phyloP scores from a whole-genome alignment of 345 rosid species.

The Lagerstroemia speciosa region DNA sequence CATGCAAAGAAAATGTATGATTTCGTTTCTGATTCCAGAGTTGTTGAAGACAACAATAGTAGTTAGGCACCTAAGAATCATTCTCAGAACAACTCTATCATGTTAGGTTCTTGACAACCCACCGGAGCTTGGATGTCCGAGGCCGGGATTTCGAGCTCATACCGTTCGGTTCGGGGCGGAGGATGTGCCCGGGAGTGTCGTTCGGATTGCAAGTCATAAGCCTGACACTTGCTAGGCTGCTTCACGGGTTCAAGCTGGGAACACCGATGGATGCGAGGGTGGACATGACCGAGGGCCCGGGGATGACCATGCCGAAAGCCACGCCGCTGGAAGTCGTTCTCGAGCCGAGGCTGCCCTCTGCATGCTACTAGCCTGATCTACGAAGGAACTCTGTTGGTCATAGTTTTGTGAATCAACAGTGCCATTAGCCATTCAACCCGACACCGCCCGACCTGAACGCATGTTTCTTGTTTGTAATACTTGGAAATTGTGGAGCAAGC shows the following conservation, averaged over 20 bases:
- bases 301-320: slow-evolving; percentile 36
- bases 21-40: too few species aligned
- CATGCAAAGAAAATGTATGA: too few species aligned
- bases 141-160: slow-evolving; percentile 24
- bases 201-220: slow-evolving; percentile 31
- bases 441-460: too few species aligned
- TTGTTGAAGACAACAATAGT: too few species aligned
- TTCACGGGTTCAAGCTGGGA: slow-evolving; percentile 37
- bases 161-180: slow-evolving; percentile 44
- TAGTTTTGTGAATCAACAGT: too few species aligned
- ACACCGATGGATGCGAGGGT: slow-evolving; percentile 7
- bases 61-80: neutral
- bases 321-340: slow-evolving; percentile 31
- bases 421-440: too few species aligned
- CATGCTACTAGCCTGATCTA: neutral
- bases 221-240: slow-evolving; percentile 32
- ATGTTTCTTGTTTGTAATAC: too few species aligned
- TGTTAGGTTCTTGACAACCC: slow-evolving; percentile 13
- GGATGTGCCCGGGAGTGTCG: slow-evolving; percentile 49
- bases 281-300: slow-evolving; percentile 45
- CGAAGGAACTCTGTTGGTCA: slow-evolving; percentile 12
- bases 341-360: slow-evolving; percentile 14
- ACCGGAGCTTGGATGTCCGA: slow-evolving; percentile 5
- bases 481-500: too few species aligned
- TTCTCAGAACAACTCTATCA: neutral